Conservation (phyloP, 192 early-diverging fungal genomes). For the Coemansia sp. region DNA sequence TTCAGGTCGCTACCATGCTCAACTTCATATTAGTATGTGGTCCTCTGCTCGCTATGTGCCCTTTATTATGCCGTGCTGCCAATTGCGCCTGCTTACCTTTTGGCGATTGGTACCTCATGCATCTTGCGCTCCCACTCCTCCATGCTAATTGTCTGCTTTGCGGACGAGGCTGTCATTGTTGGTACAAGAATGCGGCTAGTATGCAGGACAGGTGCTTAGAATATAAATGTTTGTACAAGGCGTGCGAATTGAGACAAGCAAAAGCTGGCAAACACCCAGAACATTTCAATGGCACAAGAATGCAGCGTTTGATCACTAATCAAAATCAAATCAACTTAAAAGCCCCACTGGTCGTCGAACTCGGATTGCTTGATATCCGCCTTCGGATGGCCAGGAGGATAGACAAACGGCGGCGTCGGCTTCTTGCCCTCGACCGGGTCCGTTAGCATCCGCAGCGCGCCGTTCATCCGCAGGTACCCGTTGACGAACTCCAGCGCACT, state of each 20-base stretch:
- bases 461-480: constrained; percentile 9
- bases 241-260: too few species aligned
- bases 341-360: background rate
- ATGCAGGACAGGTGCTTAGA: too few species aligned
- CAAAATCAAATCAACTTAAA: background rate
- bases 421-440: constrained; percentile 9
- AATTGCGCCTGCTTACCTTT: constrained; percentile 57
- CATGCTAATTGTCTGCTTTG: constrained; percentile 61
- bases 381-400: constrained; percentile 17
- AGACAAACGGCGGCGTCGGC: constrained; percentile 32
- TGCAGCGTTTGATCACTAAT: background rate
- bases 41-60: too few species aligned
- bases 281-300: background rate
- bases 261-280: background rate
- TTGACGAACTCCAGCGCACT: constrained; percentile 18
- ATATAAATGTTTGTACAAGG: constrained; percentile 2
- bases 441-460: constrained; percentile 17
- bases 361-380: background rate
- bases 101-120: constrained; percentile 79
- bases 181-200: background rate
- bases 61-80: background rate
- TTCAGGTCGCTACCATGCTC: constrained; percentile 75
- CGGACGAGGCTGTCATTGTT: constrained; percentile 40
- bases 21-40: too few species aligned
- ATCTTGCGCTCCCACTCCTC: constrained; percentile 87